Evolutionary conservation across 2,329 filamentous ascomycete species (phyloP).

Genomic region (Hypoxylon sp.): DNA sequence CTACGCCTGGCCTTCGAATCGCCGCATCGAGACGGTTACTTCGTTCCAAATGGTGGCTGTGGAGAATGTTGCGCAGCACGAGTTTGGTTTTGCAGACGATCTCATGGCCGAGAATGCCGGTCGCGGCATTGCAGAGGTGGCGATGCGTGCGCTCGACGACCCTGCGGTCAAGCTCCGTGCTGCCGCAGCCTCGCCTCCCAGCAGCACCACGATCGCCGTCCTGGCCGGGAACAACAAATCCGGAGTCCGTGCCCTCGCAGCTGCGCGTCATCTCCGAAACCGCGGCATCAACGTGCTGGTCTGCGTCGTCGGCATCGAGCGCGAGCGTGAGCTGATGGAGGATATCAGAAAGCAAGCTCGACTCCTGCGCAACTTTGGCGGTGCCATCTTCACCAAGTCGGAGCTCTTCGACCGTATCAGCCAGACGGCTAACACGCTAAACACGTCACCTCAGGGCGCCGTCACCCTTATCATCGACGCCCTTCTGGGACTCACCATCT

Average conservation of each 20-base stretch:
- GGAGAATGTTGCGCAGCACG: constrained; percentile 87
- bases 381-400: constrained; percentile 69
- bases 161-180: constrained; percentile 65
- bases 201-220: constrained; percentile 65
- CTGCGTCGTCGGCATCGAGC: constrained; percentile 84
- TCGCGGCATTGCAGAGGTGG: constrained; percentile 85
- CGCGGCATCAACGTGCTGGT: constrained; percentile 82
- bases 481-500: constrained; percentile 82
- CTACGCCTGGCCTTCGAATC: constrained; percentile 62
- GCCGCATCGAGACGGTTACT: constrained; percentile 68
- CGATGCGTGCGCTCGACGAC: constrained; percentile 72
- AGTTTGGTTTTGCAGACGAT: constrained; percentile 85
- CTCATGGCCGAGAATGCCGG: constrained; percentile 93
- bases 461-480: constrained; percentile 71
- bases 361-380: constrained; percentile 84
- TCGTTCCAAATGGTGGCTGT: constrained; percentile 89
- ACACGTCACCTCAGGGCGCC: constrained; percentile 39
- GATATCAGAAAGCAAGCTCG: constrained; percentile 82
- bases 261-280: constrained; percentile 85
- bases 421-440: constrained; percentile 50
- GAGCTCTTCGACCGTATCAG: constrained; percentile 68
- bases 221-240: constrained; percentile 96
- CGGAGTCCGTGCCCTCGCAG: constrained; percentile 83
- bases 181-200: constrained; percentile 45
- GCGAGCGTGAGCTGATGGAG: constrained; percentile 81